These are phyloP conservation scores for Alternaria sp. DNA, from an alignment of 2,329 filamentous ascomycete species.

Conservation along the genomic window DNA sequence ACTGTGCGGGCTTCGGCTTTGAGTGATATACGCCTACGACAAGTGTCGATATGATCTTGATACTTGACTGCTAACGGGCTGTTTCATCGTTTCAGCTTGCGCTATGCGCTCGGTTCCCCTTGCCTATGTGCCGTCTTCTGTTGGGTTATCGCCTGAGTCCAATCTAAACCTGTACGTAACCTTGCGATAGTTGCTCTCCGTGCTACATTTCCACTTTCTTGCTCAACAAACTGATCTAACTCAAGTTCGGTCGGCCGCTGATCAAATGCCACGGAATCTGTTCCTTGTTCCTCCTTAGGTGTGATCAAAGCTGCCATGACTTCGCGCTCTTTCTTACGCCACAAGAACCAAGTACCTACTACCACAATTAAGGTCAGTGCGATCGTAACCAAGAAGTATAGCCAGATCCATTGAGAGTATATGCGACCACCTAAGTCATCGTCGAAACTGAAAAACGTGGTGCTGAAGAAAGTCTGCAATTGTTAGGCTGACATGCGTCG, in stretches of 20 bases:
- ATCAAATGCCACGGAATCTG: no score
- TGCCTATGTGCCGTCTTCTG: neutral
- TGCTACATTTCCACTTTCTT: neutral
- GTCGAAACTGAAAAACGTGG: neutral
- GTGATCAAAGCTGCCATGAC: neutral
- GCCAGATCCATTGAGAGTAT: neutral
- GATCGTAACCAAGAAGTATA: neutral
- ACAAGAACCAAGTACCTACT: conserved; percentile 20
- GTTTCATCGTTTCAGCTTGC: neutral
- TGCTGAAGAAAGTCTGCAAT: neutral
- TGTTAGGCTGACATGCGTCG: neutral
- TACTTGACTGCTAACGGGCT: neutral
- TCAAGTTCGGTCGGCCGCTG: neutral
- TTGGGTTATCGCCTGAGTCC: neutral
- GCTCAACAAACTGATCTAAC: neutral
- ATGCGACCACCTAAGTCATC: neutral
- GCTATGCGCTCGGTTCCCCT: neutral
- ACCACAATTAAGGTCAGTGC: conserved; percentile 18
- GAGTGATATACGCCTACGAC: neutral
- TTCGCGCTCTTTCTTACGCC: conserved; percentile 28
- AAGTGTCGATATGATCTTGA: neutral
- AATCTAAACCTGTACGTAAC: neutral
- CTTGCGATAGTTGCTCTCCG: neutral
- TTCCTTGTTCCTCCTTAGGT: neutral
- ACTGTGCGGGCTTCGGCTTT: neutral